phyloP scores from a whole-genome alignment of 2,329 filamentous ascomycete species.

The Xylaria sp. region DNA sequence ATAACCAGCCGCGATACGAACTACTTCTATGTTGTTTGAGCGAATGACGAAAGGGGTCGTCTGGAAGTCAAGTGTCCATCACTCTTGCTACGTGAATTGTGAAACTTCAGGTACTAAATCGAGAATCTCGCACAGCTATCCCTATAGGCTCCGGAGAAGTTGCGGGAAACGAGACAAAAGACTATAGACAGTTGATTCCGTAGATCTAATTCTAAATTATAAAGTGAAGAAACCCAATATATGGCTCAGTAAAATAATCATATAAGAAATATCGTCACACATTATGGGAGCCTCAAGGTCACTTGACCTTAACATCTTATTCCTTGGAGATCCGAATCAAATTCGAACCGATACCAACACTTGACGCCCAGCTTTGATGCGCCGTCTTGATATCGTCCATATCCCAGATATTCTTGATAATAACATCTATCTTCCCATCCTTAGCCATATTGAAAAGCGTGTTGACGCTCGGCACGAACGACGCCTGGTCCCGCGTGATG shows the following conservation, averaged over 20 bases:
- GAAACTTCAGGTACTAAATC: too few species aligned
- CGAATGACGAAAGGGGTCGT: too few species aligned
- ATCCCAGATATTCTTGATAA: slow-evolving; percentile 54
- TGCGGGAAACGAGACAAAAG: background rate
- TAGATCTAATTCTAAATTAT: background rate
- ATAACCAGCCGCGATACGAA: background rate
- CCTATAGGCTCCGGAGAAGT: background rate
- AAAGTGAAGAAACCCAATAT: background rate
- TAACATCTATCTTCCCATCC: slow-evolving; percentile 49
- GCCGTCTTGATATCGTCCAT: slow-evolving; percentile 53
- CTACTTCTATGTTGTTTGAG: too few species aligned
- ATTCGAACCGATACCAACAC: slow-evolving; percentile 51
- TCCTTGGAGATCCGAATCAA: slow-evolving; percentile 42
- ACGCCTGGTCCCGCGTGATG: slow-evolving; percentile 49
- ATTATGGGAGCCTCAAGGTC: background rate
- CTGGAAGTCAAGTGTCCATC: too few species aligned
- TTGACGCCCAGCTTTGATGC: slow-evolving; percentile 51
- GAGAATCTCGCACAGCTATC: too few species aligned
- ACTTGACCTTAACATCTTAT: background rate
- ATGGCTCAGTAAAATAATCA: background rate
- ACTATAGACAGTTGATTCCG: background rate
- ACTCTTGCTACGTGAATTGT: too few species aligned
- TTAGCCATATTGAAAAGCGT: slow-evolving; percentile 48
- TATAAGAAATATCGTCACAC: background rate
- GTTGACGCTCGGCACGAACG: slow-evolving; percentile 48